phyloP scores from a whole-genome alignment of 371 early-diverging fungal genomes.

The Rhizopus sp. region DNA sequence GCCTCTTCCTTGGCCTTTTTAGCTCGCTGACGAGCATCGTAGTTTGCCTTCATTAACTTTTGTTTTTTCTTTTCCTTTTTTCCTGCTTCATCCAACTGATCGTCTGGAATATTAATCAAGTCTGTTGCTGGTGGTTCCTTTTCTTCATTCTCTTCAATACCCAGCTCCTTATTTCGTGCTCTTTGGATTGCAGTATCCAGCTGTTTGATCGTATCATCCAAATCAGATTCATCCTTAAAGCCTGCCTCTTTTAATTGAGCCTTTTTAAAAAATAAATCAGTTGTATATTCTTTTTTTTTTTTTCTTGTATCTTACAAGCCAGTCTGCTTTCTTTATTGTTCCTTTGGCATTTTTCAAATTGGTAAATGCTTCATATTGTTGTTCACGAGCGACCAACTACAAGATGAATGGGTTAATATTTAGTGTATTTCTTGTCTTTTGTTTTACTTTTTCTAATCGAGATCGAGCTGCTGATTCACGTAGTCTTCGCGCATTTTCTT shows the following conservation, averaged over 20 bases:
- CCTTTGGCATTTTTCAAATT: constrained; percentile 56
- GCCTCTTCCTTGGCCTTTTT: constrained; percentile 82
- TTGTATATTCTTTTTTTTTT: background rate
- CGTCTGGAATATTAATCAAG: constrained; percentile 81
- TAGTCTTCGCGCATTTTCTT: constrained; percentile 73
- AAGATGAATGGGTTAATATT: background rate
- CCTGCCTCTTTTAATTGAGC: constrained; percentile 64
- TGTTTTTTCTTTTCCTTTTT: constrained; percentile 87
- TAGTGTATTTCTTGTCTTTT: constrained; percentile 2
- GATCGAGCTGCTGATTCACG: constrained; percentile 80
- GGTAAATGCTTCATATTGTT: constrained; percentile 60
- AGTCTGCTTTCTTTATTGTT: constrained; percentile 53
- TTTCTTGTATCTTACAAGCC: constrained; percentile 40
- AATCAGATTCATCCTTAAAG: constrained; percentile 71
- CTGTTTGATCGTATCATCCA: constrained; percentile 73
- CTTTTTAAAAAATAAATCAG: constrained; percentile 25
- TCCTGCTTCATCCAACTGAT: constrained; percentile 73
- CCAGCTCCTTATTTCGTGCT: constrained; percentile 79
- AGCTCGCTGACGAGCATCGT: constrained; percentile 81
- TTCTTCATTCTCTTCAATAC: constrained; percentile 78
- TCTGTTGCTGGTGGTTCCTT: constrained; percentile 76
- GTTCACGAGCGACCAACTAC: constrained; percentile 57
- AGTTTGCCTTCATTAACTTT: constrained; percentile 76
- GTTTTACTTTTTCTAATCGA: constrained; percentile 75
- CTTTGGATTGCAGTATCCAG: constrained; percentile 67